A percentile compares a stretch with the other conserved stretches of the same genome.
Evolutionary conservation across 352 stramenopile genomes (phyloP).

Genomic region (Phytopythium litorale): DNA sequence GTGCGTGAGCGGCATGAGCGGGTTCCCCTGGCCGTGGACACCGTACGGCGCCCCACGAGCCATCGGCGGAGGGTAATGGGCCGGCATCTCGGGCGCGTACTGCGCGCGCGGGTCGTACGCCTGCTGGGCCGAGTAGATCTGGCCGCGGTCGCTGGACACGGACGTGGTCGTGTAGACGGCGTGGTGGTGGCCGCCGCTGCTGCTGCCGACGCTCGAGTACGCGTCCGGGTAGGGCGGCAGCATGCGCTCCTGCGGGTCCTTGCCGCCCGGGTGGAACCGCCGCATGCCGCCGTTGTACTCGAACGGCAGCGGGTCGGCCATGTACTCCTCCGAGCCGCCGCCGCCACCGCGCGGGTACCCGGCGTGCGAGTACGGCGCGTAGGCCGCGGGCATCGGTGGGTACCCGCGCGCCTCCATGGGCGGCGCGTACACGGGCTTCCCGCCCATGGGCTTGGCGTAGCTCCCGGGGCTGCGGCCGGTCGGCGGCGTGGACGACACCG

Average conservation of each 20-base stretch:
- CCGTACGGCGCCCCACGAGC: slow-evolving; percentile 1
- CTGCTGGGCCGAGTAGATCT: slow-evolving; percentile 11
- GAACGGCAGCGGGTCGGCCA: slow-evolving; percentile 71
- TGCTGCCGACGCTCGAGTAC: slow-evolving; percentile 15
- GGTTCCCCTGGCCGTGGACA: slow-evolving; percentile 15
- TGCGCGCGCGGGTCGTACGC: slow-evolving; percentile 21
- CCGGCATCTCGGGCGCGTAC: slow-evolving; percentile 28
- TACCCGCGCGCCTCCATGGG: slow-evolving; percentile 24
- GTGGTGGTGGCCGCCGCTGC: slow-evolving; percentile 8
- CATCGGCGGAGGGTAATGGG: slow-evolving; percentile 30
- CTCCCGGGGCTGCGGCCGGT: slow-evolving; percentile 22
- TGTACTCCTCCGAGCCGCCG: slow-evolving; percentile 50
- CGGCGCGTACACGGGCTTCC: slow-evolving; percentile 10
- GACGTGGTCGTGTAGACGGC: slow-evolving; percentile 18
- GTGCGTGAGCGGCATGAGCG: slow-evolving; percentile 36
- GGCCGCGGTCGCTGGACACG: slow-evolving; percentile 1
- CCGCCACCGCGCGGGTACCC: slow-evolving; percentile 21
- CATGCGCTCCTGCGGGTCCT: slow-evolving; percentile 17
- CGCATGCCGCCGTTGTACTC: slow-evolving; percentile 65
- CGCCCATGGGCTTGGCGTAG: slow-evolving; percentile 12
- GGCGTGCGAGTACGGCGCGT: slow-evolving; percentile 10
- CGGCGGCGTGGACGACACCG: slow-evolving; percentile 7
- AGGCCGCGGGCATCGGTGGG: slow-evolving; percentile 21
- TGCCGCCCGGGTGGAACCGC: slow-evolving; percentile 15
- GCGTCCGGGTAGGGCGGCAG: slow-evolving; percentile 24